Base-by-base conservation (phyloP, 78 protist species). In the Diacronema lutheri region DNA sequence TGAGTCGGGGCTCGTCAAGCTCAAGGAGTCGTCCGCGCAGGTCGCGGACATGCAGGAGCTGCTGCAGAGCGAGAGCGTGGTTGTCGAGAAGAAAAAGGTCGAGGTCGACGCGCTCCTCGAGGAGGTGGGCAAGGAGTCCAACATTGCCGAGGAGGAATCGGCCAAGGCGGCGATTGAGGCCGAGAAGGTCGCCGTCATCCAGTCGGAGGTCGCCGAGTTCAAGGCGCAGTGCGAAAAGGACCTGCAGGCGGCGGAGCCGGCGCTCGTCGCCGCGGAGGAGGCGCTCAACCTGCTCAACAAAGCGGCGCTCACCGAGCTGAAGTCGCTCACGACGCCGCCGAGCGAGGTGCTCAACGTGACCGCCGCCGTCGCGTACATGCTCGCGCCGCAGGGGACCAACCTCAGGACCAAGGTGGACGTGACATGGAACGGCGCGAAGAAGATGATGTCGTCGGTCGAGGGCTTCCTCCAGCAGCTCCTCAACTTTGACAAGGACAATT, bases 241-340 rank as follows among this genome's bases (percentile, higher is more conserved):
- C 55, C 87, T 95, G 33, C 58, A 16, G n/a, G 68, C 64, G 25
- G 97, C 95, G 44, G 76, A 88, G 57, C 97, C 97, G 1, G 86
- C 81, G 10, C 76, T 95, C 60, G 73, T 50, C 44, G 89, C 84
- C n/a, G 95, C 97, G n/a, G 71, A 61, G 57, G 92, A 82, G 5
- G 97, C 97, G 25, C 91, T 95, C 41, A 56, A 93, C 88, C 68
- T 7, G 25, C 69, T 92, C 37, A 78, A 94, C 87, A 89, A 89
- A 76, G 61, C 26, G 13, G n/a, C 85, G 41, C 80, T 94, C 20
- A 77, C 86, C 23, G 94, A 94, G 82, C 77, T 94, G 26, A 90
- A 90, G 71, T 33, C 93, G 6, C 14, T 90, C 21, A 57, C 81
- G 6, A 31, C 61, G 14, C 96, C 96, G 1, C 86, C 85, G 65